These are phyloP conservation scores for Platanus orientalis DNA, from an alignment of 164 flowering plant species.

Conservation along the genomic window DNA sequence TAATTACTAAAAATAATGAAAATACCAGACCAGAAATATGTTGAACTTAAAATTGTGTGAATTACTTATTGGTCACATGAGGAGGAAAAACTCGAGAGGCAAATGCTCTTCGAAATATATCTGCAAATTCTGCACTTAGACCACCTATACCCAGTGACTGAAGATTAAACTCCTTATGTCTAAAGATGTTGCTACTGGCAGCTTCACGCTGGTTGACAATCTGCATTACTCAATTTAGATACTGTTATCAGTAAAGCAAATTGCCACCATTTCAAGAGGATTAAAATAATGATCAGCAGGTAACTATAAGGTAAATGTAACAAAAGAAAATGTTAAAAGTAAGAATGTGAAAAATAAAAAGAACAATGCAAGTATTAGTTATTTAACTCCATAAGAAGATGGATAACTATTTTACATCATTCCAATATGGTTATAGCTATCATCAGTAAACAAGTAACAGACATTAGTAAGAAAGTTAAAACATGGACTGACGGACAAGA, in stretches of 20 bases:
- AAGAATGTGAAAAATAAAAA: too few relatives aligned
- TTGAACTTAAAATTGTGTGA: neutral
- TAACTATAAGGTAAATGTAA: too few relatives aligned
- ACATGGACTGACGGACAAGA: neutral
- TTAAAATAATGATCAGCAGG: too few relatives aligned
- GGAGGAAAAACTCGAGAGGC: slow-evolving; percentile 98
- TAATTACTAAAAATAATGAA: slow-evolving; percentile 2
- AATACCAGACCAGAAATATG: neutral
- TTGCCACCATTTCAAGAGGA: neutral
- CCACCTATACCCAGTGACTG: slow-evolving; percentile 93
- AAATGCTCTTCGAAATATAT: slow-evolving; percentile 98
- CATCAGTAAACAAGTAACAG: neutral
- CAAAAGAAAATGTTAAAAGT: too few relatives aligned
- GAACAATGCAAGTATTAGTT: too few relatives aligned
- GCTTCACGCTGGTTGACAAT: slow-evolving; percentile 93
- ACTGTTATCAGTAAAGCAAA: neutral
- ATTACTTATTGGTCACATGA: slow-evolving; percentile 82
- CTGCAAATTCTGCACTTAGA: slow-evolving; percentile 88
- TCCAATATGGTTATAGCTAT: neutral
- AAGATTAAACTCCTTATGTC: slow-evolving; percentile 91
- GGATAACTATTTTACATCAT: neutral
- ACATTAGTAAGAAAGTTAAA: neutral
- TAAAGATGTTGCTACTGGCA: slow-evolving; percentile 86
- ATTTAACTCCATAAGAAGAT: neutral
- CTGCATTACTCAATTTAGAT: slow-evolving; percentile 38